A percentile compares a stretch with the other conserved stretches of the same genome.
Evolutionary conservation across 2,329 filamentous ascomycete species (phyloP).

Genomic region (Penicillium sclerotigenum): DNA sequence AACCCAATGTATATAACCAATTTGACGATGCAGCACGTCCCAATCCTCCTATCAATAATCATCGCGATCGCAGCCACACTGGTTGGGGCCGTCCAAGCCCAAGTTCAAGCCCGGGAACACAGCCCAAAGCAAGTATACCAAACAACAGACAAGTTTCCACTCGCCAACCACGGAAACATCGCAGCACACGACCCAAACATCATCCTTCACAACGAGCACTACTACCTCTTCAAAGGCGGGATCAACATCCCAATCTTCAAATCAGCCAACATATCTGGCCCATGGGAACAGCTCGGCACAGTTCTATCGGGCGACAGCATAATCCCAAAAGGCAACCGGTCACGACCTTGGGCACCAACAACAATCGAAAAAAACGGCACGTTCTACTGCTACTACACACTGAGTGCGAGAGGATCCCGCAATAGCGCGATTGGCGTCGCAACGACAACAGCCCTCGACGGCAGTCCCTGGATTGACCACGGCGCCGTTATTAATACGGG

Average conservation of each 20-base stretch:
- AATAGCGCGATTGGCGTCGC: slow-evolving; percentile 39
- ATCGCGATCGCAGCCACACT: slow-evolving; percentile 3
- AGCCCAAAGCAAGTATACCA: slow-evolving; percentile 20
- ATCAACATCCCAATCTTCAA: slow-evolving; percentile 9
- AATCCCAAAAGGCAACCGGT: slow-evolving; percentile 31
- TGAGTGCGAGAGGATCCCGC: slow-evolving; percentile 29
- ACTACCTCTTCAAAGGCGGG: slow-evolving; percentile 37
- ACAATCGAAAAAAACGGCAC: slow-evolving; percentile 27
- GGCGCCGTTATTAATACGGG: slow-evolving; percentile 35
- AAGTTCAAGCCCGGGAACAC: background rate
- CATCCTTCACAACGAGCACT: slow-evolving; percentile 25
- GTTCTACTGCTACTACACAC: slow-evolving; percentile 40
- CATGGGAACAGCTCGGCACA: slow-evolving; percentile 34
- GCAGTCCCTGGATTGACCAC: slow-evolving; percentile 34
- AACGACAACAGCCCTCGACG: slow-evolving; percentile 25
- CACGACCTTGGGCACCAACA: slow-evolving; percentile 37
- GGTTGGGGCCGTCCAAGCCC: background rate
- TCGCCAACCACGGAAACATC: slow-evolving; percentile 30
- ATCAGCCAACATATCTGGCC: slow-evolving; percentile 25
- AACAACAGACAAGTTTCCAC: slow-evolving; percentile 25
- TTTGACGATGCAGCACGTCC: background rate
- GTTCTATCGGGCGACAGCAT: slow-evolving; percentile 31
- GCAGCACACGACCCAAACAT: slow-evolving; percentile 37
- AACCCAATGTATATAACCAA: slow-evolving; percentile 2
- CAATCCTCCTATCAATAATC: background rate